Evolutionary conservation across 1,284 basidiomycete genomes (phyloP), one percentile per base, ranked within the genome.

Genomic region (Cryptococcus hybrid): DNA sequence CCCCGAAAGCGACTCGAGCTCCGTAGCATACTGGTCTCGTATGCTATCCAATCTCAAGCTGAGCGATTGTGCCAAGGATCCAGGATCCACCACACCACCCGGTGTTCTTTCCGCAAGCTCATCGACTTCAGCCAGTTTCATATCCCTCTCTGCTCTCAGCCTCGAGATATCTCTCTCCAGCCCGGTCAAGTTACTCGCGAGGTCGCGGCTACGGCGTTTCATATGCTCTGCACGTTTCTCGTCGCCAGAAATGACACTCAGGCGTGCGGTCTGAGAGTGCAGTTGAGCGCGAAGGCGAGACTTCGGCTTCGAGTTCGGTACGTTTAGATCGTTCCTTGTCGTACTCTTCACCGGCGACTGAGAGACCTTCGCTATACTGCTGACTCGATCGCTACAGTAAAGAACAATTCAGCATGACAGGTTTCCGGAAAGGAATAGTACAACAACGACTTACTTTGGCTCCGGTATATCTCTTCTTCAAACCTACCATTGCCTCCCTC

Each of bases 291-390:
- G 83, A 40, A 99, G 80, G 51, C 89, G 84, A 13, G 62, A 97
- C 89, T 78, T 96, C 92, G 0, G 89, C 86, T 78, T 98, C 93
- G 2, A 91, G 90, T 63, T 96, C 93, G 24, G 88, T 85, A 18
- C 94, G 84, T 36, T 88, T 86, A 55, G 89, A 86, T 47, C 92
- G 82, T 76, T 98, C 94, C 56, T 85, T 85, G 73, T 96, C 92
- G 71, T 94, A 97, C 74, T 98, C 94, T 53, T 89, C 87, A 63
- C 92, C 89, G 2, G 95, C 94, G 44, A 93, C 89, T 0, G 87
- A 88, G 55, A 98, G 81, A 12, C 95, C 94, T 63, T 94, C 89
- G 57, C 93, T 89, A 65, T 91, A 93, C 67, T 92, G 89, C 70
- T 90, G 89, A 73, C 91, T 95, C 47, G 88, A 85, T 54, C 91